Percentiles rank a stretch among this genome's conserved stretches.
These are phyloP conservation scores for Aspergillus terreus DNA, from an alignment of 2,329 filamentous ascomycete species.

Conservation along the genomic window DNA sequence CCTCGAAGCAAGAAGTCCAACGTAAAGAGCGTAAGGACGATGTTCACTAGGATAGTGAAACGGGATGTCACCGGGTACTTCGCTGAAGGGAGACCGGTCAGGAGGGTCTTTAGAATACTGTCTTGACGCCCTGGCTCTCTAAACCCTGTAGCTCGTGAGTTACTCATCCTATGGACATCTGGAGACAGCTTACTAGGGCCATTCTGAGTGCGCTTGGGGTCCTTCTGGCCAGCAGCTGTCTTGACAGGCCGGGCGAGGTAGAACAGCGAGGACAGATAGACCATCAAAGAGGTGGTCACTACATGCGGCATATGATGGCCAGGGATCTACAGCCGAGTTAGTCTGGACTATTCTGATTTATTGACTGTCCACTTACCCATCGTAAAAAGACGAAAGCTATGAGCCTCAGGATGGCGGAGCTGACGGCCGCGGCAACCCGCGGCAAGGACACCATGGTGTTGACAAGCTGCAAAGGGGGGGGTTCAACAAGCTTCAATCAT, in stretches of 20 bases:
- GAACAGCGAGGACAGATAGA: conserved; percentile 43
- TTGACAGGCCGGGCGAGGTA: conserved; percentile 11
- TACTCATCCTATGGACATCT: no score
- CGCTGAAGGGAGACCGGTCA: conserved; percentile 72
- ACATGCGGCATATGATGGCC: conserved; percentile 34
- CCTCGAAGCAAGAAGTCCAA: conserved; percentile 76
- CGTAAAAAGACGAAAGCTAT: conserved; percentile 40
- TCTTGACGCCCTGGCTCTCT: conserved; percentile 4
- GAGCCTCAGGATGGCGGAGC: conserved; percentile 35
- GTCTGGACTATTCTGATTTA: not conserved
- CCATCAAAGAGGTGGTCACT: conserved; percentile 39
- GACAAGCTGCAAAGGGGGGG: not conserved
- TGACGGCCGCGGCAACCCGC: conserved; percentile 30
- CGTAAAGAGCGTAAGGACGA: conserved; percentile 63
- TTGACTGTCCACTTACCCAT: conserved; percentile 34
- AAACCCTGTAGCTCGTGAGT: not conserved
- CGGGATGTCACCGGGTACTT: conserved; percentile 64
- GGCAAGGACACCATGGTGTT: conserved; percentile 30
- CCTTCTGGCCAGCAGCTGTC: conserved; percentile 1
- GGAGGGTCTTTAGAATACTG: conserved; percentile 58
- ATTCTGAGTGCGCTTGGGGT: not conserved
- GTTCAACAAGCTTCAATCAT: not conserved
- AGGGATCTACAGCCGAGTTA: conserved; percentile 31
- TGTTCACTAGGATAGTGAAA: conserved; percentile 69
- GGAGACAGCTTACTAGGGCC: not conserved